phyloP scores from a whole-genome alignment of 768 basidiomycete species.

The button mushroom (Agaricus bisporus) region DNA sequence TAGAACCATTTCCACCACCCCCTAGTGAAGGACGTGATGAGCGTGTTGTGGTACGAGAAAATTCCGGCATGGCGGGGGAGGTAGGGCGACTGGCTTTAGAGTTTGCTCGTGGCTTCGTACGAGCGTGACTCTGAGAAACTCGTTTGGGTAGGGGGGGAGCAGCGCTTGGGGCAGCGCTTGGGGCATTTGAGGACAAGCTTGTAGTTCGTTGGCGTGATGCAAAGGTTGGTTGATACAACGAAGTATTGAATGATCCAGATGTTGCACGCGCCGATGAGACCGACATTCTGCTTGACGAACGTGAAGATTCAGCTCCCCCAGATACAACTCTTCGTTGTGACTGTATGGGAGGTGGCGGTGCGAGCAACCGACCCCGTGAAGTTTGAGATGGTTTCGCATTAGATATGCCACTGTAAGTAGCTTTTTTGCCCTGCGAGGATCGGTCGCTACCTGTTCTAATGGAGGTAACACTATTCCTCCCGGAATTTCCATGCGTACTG shows the following conservation, averaged over 20 bases:
- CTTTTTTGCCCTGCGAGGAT: constrained; percentile 19
- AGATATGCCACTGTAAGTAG: constrained; percentile 24
- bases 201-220: constrained; percentile 80
- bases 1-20: constrained; percentile 50
- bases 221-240: constrained; percentile 60
- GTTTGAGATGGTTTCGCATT: constrained; percentile 20
- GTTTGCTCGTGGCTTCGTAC: background rate
- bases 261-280: constrained; percentile 55
- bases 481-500: constrained; percentile 55
- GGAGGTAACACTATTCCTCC: constrained; percentile 52
- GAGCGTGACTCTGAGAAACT: background rate
- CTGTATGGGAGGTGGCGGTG: constrained; percentile 34
- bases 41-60: constrained; percentile 21
- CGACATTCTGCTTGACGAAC: constrained; percentile 57
- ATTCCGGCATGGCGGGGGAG: constrained; percentile 64
- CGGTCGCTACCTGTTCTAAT: constrained; percentile 15
- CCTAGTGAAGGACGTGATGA: constrained; percentile 25
- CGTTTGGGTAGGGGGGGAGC: constrained; percentile 26
- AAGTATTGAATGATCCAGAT: constrained; percentile 55
- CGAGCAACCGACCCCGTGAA: constrained; percentile 36
- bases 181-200: constrained; percentile 43
- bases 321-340: constrained; percentile 45
- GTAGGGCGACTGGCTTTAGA: constrained; percentile 28
- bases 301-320: constrained; percentile 34
- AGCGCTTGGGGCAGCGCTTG: constrained; percentile 25